These are phyloP conservation scores for Porodaedalea pini DNA, from an alignment of 1,284 basidiomycete species.

Conservation along the genomic window DNA sequence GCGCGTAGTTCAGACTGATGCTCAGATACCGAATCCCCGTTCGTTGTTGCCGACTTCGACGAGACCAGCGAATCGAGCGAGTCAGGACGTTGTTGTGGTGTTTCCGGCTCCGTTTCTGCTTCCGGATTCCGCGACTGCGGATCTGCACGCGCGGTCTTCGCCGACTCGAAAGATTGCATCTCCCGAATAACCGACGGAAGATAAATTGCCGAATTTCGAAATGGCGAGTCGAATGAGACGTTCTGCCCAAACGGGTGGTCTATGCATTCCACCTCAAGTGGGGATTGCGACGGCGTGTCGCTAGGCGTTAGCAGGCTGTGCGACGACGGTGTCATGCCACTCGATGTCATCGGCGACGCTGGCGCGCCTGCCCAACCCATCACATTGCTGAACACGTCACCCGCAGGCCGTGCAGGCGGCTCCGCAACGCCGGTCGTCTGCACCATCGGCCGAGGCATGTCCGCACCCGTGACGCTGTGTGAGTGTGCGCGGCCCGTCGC, in stretches of 20 bases:
- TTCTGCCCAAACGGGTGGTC: conserved; percentile 57
- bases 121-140: conserved; percentile 22
- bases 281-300: conserved; percentile 26
- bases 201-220: conserved; percentile 38
- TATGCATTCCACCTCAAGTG: conserved; percentile 23
- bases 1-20: not conserved
- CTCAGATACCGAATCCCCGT: not conserved
- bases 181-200: conserved; percentile 57
- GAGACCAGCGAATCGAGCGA: conserved; percentile 18
- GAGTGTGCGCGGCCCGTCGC: conserved; percentile 62
- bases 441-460: conserved; percentile 44
- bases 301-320: conserved; percentile 18
- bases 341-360: conserved; percentile 37
- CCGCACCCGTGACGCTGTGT: conserved; percentile 71
- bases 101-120: conserved; percentile 17
- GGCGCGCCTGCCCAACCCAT: conserved; percentile 54
- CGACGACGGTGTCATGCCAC: conserved; percentile 32
- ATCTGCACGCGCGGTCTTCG: conserved; percentile 58
- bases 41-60: not conserved
- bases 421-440: conserved; percentile 23
- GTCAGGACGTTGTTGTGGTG: conserved; percentile 16
- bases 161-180: conserved; percentile 80
- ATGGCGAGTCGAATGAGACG: conserved; percentile 58
- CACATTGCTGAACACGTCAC: conserved; percentile 61
- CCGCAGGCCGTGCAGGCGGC: conserved; percentile 22